These are phyloP conservation scores for Cajanus cajan DNA, from an alignment of 306 rosid species.

Conservation along the genomic window DNA sequence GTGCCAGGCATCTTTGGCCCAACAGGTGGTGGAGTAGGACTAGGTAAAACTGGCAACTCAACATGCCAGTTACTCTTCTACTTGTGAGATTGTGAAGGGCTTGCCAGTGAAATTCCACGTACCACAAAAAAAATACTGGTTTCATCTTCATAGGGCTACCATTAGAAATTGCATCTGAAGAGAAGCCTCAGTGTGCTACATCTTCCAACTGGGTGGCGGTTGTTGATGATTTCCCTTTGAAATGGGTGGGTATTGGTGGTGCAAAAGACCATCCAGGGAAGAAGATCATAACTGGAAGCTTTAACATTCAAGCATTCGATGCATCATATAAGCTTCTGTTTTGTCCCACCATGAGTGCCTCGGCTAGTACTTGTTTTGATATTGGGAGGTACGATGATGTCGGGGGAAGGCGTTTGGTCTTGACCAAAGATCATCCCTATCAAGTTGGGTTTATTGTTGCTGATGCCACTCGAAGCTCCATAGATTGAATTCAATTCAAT, in stretches of 20 bases:
- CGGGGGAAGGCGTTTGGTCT: not conserved
- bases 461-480: too few species aligned
- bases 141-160: not conserved
- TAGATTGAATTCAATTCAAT: too few species aligned
- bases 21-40: not conserved
- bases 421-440: not conserved
- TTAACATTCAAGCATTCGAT: too few species aligned
- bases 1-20: not conserved
- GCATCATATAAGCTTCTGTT: conserved; percentile 1
- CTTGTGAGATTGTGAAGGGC: too few species aligned
- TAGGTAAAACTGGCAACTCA: too few species aligned
- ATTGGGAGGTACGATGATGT: not conserved
- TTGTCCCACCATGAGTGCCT: too few species aligned
- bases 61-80: too few species aligned
- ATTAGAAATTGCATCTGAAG: not conserved
- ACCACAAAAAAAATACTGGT: not conserved
- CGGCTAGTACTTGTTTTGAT: not conserved
- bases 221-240: not conserved
- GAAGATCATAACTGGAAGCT: not conserved
- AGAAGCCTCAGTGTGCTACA: not conserved
- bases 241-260: not conserved
- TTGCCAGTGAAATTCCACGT: not conserved
- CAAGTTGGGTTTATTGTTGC: not conserved
- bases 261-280: not conserved
- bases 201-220: conserved; percentile 8